Evolutionary conservation across 495 filamentous ascomycete genomes (phyloP), one percentile per base, ranked within the genome.

Genomic region (Tuber calosporum): DNA sequence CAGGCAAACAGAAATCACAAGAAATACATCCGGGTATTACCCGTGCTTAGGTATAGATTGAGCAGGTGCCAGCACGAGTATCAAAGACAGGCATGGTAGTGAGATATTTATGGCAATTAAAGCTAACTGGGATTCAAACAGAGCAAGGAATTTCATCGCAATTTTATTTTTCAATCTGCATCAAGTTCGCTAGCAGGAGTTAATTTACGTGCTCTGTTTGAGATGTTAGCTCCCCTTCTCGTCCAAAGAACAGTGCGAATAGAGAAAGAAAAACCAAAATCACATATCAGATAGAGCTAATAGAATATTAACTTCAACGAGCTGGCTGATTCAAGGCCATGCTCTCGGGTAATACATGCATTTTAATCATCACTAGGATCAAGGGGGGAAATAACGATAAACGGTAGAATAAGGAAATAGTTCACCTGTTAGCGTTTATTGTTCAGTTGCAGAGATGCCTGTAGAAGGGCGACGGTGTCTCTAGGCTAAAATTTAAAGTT

Each of bases 321-420:
- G 66, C 74, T 43, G 74, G 75, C 74, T 22, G 69, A 73, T 78
- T 78, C 70, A 73, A 77, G 74, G 62, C 75, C 66, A 72, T 72
- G 70, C 68, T 78, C 76, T 78, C 75, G 71, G 76, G 76, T 78
- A 78, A 78, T 78, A 78, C 76, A 78, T 78, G 76, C 76, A 73
- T 77, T 73, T 77, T 70, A 68, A 73, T 78, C 76, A 78, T 78
- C 76, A 78, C 70, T 38, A 70, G 70, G 69, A 78, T 66, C 69
- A 77, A 74, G 68, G 45, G 30, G 17, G 34, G 39, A 17, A 30
- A n/a, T n/a, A 20, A 38, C 43, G 19, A 37, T 20, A 34, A 58
- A 58, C 6, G 68, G 36, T 36, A 36, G 37, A 40, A 38, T 40
- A 40, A 62, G 38, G 13, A 22, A n/a, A 39, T 37, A 37, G 30